Evolutionary conservation across 2,329 filamentous ascomycete species (phyloP), one percentile per base, ranked within the genome.

Genomic region (Aureobasidium sp.): DNA sequence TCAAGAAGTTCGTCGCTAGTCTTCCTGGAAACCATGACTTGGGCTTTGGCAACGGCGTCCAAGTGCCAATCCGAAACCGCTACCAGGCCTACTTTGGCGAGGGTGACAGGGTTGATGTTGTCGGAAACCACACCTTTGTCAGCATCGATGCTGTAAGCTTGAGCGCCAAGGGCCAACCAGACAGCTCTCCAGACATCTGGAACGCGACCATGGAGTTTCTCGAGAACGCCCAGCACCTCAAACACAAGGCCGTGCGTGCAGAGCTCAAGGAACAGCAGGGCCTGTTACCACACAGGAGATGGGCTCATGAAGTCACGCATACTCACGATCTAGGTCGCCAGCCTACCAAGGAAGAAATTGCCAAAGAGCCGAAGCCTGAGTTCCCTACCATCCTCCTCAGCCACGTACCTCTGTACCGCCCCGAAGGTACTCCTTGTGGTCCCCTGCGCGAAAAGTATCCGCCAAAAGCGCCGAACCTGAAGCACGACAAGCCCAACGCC

Each of bases 101-200:
- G 61, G 84, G 87, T n/a, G 97, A 97, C 73, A 82, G 90, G 9
- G 86, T 99, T 22, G 91, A 97, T 72, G 82, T 97, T 5, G 82
- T 97, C 59, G 94, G 90, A 14, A 99, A 99, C 71, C 94, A 99
- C 73, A 95, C 91, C 0, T 91, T 99, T 71, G 90, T 99, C 22
- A 95, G 91, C 0, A 82, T 99, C 8, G 94, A 99, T 72, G 85
- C 88, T 0, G 87, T 96, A 5, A 97, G 92, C 0, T 75, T 97
- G 68, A 96, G 91, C 70, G 93, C 94, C 3, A 79, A 82, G 71
- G 82, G 83, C 58, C 81, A 85, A 65, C 78, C 79, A 5, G 79
- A 80, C 6, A 79, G 79, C 57, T 41, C 36, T n/a, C 45, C 57
- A 20, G 82, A 85, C 42, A 88, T 97, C 20, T 96, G 90, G 79